These are phyloP conservation scores for Colletotrichum plurivorum DNA, from an alignment of 2,329 filamentous ascomycete species.

Conservation along the genomic window DNA sequence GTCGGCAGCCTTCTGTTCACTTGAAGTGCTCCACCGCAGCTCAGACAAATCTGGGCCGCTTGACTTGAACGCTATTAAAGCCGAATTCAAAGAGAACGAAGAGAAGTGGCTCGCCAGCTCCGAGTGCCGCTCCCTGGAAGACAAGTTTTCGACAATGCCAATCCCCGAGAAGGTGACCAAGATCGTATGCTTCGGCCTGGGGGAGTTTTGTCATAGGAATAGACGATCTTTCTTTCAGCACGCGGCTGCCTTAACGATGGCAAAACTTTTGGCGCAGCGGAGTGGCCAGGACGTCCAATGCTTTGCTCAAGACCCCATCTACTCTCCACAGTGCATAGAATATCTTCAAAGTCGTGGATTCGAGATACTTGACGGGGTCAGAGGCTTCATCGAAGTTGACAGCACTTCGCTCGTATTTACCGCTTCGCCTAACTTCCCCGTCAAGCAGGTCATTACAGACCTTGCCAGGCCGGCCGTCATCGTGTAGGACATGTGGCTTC, in stretches of 20 bases:
- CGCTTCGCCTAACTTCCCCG: conserved; percentile 38
- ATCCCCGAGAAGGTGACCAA: background rate
- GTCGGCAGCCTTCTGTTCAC: background rate
- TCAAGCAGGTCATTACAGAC: conserved; percentile 44
- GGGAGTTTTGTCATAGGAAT: background rate
- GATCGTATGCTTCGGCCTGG: conserved; percentile 19
- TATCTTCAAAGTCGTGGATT: conserved; percentile 19
- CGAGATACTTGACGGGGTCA: conserved; percentile 32
- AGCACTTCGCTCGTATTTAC: conserved; percentile 41
- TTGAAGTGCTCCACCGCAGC: background rate
- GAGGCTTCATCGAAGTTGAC: conserved; percentile 42
- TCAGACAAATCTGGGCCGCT: background rate
- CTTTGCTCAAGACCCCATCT: conserved; percentile 15
- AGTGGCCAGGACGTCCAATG: conserved; percentile 1
- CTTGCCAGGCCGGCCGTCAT: conserved; percentile 42
- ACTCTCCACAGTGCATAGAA: background rate
- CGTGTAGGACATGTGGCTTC: conserved; percentile 37
- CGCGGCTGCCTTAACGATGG: conserved; percentile 2
- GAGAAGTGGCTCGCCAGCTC: background rate
- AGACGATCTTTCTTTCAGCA: background rate
- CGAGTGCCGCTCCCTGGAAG: background rate
- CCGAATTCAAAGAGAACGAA: background rate
- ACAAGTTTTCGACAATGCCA: background rate
- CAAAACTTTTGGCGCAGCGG: background rate
- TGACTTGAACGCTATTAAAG: background rate